Base-by-base conservation (phyloP, 2,329 filamentous ascomycete genomes). In the Sporothrix brunneoviolacea region DNA sequence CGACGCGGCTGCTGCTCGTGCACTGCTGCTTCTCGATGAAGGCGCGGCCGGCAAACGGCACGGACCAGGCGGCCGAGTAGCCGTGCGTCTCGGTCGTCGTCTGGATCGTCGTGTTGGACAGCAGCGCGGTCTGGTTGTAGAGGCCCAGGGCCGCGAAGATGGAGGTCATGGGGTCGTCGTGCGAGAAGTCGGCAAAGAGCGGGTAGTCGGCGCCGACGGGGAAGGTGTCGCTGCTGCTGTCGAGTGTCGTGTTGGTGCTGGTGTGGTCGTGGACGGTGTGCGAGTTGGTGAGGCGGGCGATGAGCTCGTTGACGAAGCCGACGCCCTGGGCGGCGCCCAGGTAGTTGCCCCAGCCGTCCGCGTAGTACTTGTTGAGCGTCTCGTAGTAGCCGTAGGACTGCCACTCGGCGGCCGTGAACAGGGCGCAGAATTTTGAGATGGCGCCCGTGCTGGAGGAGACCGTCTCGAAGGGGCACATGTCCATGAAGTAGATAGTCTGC, bases 21-120 rank as follows among this genome's bases (percentile, higher is more conserved):
- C 91, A 95, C 36, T 66, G 67, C 77, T 95, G 82, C 73, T 91
- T 91, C 75, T 95, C 91, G 30, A 95, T 79, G 64, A 91, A 94
- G 64, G 88, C 77, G 44, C 89, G 75, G 15, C 80, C 83, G 0
- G 77, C 87, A 66, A 95, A 95, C 0, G 90, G 87, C 10, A 94
- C 88, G 0, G 81, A 80, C 83, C 86, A 91, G 8, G 83, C 76
- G 0, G 88, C 79, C 13, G 84, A 83, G 64, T 82, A 95, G 2
- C 88, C 88, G 30, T 77, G 72, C 0, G 77, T 77, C 50, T 80
- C 63, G 7, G 67, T 57, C 0, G 77, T 70, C 35, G 74, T 68
- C 43, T 76, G 62, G 16, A 79, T 64, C 4, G 69, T 70, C 2
- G 69, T 70, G 16, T 73, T 74, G 2, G 76, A 72, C 19, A 87